Evolutionary conservation across 2,329 filamentous ascomycete genomes (phyloP).

Genomic region (Alternaria atra): DNA sequence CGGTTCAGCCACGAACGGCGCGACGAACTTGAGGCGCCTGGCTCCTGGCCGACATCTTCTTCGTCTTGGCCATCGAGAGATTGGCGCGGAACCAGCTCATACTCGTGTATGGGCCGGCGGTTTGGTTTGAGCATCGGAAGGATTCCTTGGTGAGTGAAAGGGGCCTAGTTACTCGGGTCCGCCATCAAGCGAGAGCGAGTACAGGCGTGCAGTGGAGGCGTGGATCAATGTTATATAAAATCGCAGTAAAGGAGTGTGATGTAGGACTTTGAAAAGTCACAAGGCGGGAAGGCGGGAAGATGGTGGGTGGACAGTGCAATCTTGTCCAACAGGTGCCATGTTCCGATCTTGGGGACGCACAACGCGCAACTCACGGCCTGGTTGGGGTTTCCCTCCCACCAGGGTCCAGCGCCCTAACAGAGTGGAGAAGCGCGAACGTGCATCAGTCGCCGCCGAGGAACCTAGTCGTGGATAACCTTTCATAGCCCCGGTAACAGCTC

Average conservation of each 20-base stretch:
- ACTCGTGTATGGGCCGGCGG: slow-evolving; percentile 37
- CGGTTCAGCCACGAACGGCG: slow-evolving; percentile 38
- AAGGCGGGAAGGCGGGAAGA: background rate
- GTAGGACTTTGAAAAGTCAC: background rate
- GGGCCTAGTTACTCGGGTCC: slow-evolving; percentile 14
- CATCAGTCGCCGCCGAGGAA: background rate
- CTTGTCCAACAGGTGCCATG: background rate
- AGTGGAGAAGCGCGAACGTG: background rate
- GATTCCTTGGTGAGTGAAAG: slow-evolving; percentile 9
- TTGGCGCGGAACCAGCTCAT: slow-evolving; percentile 46
- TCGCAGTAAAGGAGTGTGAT: background rate
- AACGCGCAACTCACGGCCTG: slow-evolving; percentile 4
- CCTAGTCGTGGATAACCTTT: background rate
- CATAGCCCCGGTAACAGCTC: background rate
- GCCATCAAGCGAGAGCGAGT: slow-evolving; percentile 15
- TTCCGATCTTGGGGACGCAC: slow-evolving; percentile 4
- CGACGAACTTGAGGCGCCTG: slow-evolving; percentile 18
- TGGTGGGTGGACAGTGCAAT: background rate
- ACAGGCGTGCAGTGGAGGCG: background rate
- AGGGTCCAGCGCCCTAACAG: background rate
- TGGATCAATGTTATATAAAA: background rate
- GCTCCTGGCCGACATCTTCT: slow-evolving; percentile 23
- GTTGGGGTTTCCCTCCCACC: background rate
- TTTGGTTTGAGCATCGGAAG: slow-evolving; percentile 28
- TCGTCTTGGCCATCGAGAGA: slow-evolving; percentile 37